Evolutionary conservation across 495 filamentous ascomycete genomes (phyloP), one percentile per base, ranked within the genome.

Genomic region (Sabuloglossum arenarium): DNA sequence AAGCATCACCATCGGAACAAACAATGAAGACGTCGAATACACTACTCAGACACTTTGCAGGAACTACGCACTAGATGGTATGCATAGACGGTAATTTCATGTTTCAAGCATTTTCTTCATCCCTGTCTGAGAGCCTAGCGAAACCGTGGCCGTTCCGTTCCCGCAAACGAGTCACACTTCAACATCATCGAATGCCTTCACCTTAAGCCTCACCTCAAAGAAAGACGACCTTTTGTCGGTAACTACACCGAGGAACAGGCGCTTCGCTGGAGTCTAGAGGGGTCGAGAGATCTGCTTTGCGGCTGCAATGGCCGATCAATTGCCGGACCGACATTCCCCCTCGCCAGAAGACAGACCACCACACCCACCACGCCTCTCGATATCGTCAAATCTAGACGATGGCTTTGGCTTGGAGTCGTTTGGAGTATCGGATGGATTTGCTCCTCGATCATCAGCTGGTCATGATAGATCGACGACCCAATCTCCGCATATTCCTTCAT

Each of bases 371-470:
- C 31, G 53, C 12, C 24, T 24, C n/a, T 37, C 53, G 6, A 6
- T 25, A 39, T 6, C 53, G 14, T 9, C 8, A 1, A 28, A 21
- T 12, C 11, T 19, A 6, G 19, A 43, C 25, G 19, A 39, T 6
- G 69, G 68, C 28, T 69, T 69, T 49, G 66, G 67, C 57, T 54
- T 71, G 54, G 63, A 65, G 53, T 67, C 66, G 6, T 63, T 72
- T 64, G 67, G 61, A 10, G 64, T 74, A 28, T 66, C 70, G 6
- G 71, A 74, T 61, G 71, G 71, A 21, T 55, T 55, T 37, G 31
- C 31, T 23, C 53, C 53, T 55, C 53, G 12, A 43, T 37, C 53
- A 16, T 28, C 28, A 16, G 31, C 53, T 37, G 30, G 24, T 23
- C 31, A 43, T 37, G 30, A 27, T 27, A 37, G 53, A 16, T 43